phyloP scores from a whole-genome alignment of 495 filamentous ascomycete species.

The Cercophora newfieldiana region DNA sequence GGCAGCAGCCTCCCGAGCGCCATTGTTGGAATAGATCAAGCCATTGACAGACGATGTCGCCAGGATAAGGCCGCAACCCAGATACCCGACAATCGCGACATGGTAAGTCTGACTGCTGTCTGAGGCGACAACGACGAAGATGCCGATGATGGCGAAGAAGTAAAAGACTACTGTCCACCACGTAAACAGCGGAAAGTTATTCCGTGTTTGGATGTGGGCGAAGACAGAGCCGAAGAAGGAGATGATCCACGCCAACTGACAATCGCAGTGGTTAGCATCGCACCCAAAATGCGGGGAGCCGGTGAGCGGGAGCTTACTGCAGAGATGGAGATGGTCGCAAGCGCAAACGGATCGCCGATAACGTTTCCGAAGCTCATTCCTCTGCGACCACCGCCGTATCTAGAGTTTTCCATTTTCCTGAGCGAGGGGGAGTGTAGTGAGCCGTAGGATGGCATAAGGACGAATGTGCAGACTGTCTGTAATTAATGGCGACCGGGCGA shows the following conservation, averaged over 20 bases:
- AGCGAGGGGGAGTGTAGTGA: conserved; percentile 73
- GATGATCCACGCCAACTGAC: conserved; percentile 90
- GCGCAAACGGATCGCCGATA: conserved; percentile 92
- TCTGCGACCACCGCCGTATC: conserved; percentile 56
- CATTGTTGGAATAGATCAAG: conserved; percentile 67
- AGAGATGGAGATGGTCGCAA: conserved; percentile 90
- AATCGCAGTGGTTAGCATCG: conserved; percentile 26
- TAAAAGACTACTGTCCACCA: conserved; percentile 91
- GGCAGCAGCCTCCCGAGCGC: conserved; percentile 78
- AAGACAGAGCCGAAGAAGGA: conserved; percentile 84
- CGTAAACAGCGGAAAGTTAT: conserved; percentile 72
- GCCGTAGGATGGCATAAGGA: conserved; percentile 71
- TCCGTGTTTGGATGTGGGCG: conserved; percentile 49
- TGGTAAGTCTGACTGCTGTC: conserved; percentile 83
- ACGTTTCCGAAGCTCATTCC: conserved; percentile 81
- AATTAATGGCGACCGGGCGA: conserved; percentile 12
- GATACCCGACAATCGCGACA: conserved; percentile 88
- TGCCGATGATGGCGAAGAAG: conserved; percentile 75
- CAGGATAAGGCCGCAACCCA: conserved; percentile 77
- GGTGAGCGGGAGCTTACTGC: conserved; percentile 58
- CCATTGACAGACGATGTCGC: conserved; percentile 81
- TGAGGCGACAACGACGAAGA: conserved; percentile 77
- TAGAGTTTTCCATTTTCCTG: conserved; percentile 74
- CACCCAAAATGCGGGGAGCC: neutral
- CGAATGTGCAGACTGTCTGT: conserved; percentile 20